These are phyloP conservation scores for Sextonia rubra DNA, from an alignment of 164 flowering plant species.

Conservation along the genomic window DNA sequence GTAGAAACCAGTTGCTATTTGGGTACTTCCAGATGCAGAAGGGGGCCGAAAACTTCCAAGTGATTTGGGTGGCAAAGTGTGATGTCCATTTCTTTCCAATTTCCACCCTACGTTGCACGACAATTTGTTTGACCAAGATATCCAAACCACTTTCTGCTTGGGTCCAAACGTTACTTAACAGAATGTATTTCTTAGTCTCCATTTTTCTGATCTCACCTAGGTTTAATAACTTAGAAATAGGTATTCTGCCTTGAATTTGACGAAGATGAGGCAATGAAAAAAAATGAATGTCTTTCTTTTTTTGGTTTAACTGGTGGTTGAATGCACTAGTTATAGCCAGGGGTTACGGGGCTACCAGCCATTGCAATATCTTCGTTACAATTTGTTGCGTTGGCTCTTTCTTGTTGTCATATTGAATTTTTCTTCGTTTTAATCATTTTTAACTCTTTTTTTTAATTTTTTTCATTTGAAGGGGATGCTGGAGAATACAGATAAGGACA, in stretches of 20 bases:
- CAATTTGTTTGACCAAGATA: neutral
- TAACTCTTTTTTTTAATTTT: neutral
- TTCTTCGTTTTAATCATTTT: neutral
- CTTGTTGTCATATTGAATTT: neutral
- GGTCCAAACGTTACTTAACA: no score
- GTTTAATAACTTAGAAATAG: neutral
- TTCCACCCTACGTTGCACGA: neutral
- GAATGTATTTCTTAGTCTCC: neutral
- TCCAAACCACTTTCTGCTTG: no score
- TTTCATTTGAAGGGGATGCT: conserved; percentile 49
- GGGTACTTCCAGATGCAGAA: no score
- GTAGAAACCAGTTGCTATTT: no score
- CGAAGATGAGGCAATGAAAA: neutral
- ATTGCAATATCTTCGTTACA: neutral
- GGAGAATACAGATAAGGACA: conserved; percentile 57
- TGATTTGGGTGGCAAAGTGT: neutral
- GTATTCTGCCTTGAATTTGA: neutral
- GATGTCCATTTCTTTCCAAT: no score
- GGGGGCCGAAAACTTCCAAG: neutral
- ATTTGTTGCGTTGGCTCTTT: neutral
- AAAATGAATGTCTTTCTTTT: no score
- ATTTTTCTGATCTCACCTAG: neutral
- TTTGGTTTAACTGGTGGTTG: neutral
- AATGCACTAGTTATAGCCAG: neutral
- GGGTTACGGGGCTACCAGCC: neutral